Percentiles rank a stretch among this genome's conserved stretches.
Evolutionary conservation across 768 basidiomycete species (phyloP).

Genomic region (Lactarius hatsudake): DNA sequence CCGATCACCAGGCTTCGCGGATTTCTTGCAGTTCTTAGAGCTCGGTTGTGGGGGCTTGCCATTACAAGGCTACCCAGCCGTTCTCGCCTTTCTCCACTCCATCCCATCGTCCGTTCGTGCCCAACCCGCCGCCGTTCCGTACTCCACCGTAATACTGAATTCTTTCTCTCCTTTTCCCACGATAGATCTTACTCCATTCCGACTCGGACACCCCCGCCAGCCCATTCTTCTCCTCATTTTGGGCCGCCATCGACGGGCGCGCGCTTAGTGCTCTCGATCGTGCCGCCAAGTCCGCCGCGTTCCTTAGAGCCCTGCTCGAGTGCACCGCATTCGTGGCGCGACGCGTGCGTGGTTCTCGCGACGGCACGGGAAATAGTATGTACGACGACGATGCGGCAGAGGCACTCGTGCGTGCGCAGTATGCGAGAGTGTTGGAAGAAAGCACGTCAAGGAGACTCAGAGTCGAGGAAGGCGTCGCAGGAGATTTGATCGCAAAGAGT

Average conservation of each 20-base stretch:
- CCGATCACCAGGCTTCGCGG: conserved; percentile 47
- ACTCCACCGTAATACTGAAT: neutral
- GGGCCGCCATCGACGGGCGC: conserved; percentile 73
- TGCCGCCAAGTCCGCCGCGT: conserved; percentile 54
- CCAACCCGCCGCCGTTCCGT: neutral
- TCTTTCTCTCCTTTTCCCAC: neutral
- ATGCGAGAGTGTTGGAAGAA: conserved; percentile 49
- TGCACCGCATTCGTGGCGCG: conserved; percentile 58
- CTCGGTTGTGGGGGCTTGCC: conserved; percentile 79
- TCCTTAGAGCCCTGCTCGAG: conserved; percentile 68
- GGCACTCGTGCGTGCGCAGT: conserved; percentile 45
- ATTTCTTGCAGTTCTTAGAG: conserved; percentile 78
- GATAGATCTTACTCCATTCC: conserved; percentile 33
- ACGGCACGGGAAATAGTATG: conserved; percentile 17
- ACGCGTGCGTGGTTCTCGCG: conserved; percentile 36
- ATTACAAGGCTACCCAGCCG: conserved; percentile 73
- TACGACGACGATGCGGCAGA: conserved; percentile 17
- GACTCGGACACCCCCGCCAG: conserved; percentile 36
- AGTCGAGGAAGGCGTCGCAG: conserved; percentile 45
- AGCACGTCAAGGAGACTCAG: conserved; percentile 44
- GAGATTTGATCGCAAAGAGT: conserved; percentile 44
- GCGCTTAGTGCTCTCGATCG: conserved; percentile 56
- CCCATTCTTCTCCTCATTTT: conserved; percentile 71
- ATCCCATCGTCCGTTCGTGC: conserved; percentile 62
- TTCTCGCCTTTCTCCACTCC: conserved; percentile 79